Conservation (phyloP, 805 yeast genomes). For the Lipomyces spencermartinsiae region DNA sequence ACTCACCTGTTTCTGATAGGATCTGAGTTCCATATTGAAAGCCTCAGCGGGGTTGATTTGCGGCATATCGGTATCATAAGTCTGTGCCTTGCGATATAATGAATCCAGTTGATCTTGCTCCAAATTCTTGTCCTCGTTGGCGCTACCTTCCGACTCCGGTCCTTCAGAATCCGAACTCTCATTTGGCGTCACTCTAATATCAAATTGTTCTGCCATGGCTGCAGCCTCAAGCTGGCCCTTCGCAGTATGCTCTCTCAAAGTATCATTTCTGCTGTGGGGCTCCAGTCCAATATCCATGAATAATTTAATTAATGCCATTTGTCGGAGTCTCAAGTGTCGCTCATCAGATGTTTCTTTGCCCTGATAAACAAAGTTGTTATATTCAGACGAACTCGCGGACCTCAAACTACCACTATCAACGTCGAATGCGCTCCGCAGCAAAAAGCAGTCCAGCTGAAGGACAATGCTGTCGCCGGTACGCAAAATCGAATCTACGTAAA, state of each 20-base stretch:
- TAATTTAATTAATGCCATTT: conserved; percentile 59
- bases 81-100: conserved; percentile 75
- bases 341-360: conserved; percentile 62
- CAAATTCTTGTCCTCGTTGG: conserved; percentile 50
- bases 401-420: background rate
- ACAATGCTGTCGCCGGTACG: conserved; percentile 79
- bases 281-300: conserved; percentile 56
- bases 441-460: conserved; percentile 69
- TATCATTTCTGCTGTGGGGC: conserved; percentile 28
- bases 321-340: conserved; percentile 57
- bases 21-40: conserved; percentile 65
- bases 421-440: conserved; percentile 44
- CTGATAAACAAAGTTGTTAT: conserved; percentile 38
- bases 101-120: conserved; percentile 75
- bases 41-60: conserved; percentile 66
- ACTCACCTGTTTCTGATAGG: conserved; percentile 75
- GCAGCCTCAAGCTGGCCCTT: conserved; percentile 30
- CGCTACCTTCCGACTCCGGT: conserved; percentile 26
- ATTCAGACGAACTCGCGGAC: background rate
- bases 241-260: conserved; percentile 16
- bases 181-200: conserved; percentile 21
- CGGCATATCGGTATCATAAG: conserved; percentile 60
- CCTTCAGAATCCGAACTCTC: conserved; percentile 40
- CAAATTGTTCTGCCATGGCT: conserved; percentile 36
- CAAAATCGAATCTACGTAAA: conserved; percentile 63